Conservation (phyloP, 2,329 filamentous ascomycete species). For the Grosmannia clavigera region DNA sequence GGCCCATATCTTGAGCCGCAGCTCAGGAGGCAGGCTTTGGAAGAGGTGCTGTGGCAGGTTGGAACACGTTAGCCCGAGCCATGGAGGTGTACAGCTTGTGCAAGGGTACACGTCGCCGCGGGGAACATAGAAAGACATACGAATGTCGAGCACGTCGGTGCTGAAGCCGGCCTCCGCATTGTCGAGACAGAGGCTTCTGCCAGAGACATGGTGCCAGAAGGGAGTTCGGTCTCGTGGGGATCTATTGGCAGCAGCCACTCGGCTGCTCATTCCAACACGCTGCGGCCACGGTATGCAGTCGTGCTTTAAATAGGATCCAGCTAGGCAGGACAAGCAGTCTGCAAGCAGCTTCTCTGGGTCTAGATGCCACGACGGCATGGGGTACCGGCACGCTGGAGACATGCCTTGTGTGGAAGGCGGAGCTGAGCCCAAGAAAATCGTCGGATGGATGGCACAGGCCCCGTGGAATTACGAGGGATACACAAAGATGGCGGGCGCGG, state of each 20-base stretch:
- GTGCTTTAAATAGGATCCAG: not conserved
- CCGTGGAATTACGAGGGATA: not conserved
- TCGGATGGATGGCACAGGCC: not conserved
- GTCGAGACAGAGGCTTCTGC: not conserved
- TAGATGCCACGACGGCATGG: too few relatives aligned
- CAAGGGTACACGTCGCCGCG: not conserved
- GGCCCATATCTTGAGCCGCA: constrained; percentile 35
- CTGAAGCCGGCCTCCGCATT: not conserved
- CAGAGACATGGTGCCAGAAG: not conserved
- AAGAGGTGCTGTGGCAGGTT: constrained; percentile 26
- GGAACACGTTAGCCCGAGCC: not conserved
- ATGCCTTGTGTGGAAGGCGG: not conserved
- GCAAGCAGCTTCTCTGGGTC: too few relatives aligned
- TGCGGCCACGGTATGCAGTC: not conserved
- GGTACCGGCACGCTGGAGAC: not conserved
- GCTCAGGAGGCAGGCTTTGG: constrained; percentile 29
- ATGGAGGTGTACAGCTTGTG: not conserved
- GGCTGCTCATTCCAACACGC: not conserved
- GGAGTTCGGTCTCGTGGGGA: too few relatives aligned
- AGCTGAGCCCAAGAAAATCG: not conserved
- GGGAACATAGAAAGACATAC: not conserved
- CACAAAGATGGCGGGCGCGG: not conserved
- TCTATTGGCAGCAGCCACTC: too few relatives aligned
- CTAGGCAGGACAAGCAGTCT: not conserved
- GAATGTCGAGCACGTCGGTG: not conserved